Evolutionary conservation across 768 basidiomycete species (phyloP), one percentile per base, ranked within the genome.

Genomic region (Termitomyces sp.): DNA sequence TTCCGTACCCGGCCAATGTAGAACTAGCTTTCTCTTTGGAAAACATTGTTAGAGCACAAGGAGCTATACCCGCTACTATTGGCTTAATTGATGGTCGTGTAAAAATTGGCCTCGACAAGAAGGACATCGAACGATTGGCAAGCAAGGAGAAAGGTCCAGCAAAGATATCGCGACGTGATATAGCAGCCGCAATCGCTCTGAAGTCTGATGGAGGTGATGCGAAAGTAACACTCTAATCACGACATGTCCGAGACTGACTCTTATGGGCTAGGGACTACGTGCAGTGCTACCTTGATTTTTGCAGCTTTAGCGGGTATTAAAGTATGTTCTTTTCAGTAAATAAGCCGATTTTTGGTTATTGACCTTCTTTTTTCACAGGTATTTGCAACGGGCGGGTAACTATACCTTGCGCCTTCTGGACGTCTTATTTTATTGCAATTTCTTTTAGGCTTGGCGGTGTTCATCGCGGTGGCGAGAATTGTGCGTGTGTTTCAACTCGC

Each of bases 331-430:
- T 11, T 36, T 26, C 4, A 52, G n/a, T 24, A n/a, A 26, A 18
- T 28, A n/a, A 35, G 3, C 18, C 6, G 18, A 13, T 11, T 13
- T 4, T 6, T 18, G 18, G 26, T 30, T 20, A 18, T n/a, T 30
- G 11, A 8, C 24, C 47, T 20, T 54, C 44, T 36, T 35, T 14
- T 92, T 92, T 70, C 30, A 11, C 62, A 93, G 90, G 80, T 93
- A 10, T 94, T 95, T 71, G 84, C 90, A 18, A 99, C 96, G 2
- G 96, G 96, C 65, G 96, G 95, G 90, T 90, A 70, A 72, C 81
- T 52, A 55, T 28, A 33, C 51, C 32, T 41, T 48, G 35, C 63
- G 51, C 44, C 28, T 22, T 18, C 33, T 3, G 35, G 47, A 47
- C 35, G 36, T 28, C 38, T 3, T 20, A 6, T 16, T 13, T 24